phyloP scores from a whole-genome alignment of 495 filamentous ascomycete species.

The Penicillium bovifimosum region DNA sequence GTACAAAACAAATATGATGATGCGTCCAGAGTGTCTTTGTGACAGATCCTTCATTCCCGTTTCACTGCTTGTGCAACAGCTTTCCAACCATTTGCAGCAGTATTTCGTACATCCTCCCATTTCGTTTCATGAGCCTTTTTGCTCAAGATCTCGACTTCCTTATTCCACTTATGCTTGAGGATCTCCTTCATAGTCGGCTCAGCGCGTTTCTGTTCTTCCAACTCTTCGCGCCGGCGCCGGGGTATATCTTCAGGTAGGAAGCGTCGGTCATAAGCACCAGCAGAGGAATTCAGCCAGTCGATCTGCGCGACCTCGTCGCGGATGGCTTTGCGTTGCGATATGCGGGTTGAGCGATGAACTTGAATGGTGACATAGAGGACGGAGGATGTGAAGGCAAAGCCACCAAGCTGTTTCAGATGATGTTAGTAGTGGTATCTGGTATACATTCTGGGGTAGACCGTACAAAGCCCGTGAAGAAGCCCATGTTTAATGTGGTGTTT shows the following conservation, averaged over 20 bases:
- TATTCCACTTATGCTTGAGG: slow-evolving; percentile 76
- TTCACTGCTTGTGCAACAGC: slow-evolving; percentile 29
- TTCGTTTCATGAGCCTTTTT: slow-evolving; percentile 60
- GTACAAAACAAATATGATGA: slow-evolving; percentile 6
- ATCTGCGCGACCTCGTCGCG: slow-evolving; percentile 63
- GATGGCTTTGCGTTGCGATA: slow-evolving; percentile 63
- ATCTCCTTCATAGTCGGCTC: slow-evolving; percentile 53
- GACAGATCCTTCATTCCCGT: slow-evolving; percentile 24
- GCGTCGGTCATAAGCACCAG: slow-evolving; percentile 39
- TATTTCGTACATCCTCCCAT: slow-evolving; percentile 55
- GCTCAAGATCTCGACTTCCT: slow-evolving; percentile 63
- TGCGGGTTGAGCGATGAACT: slow-evolving; percentile 66
- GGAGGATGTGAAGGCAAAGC: slow-evolving; percentile 78
- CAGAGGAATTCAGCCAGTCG: slow-evolving; percentile 48
- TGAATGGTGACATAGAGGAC: slow-evolving; percentile 74
- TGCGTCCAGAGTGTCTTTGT: slow-evolving; percentile 4
- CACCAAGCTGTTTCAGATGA: slow-evolving; percentile 50
- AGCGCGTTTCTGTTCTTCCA: slow-evolving; percentile 15
- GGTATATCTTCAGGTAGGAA: slow-evolving; percentile 27
- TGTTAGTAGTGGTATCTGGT: not conserved
- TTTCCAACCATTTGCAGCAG: slow-evolving; percentile 31
- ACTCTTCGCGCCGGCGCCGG: slow-evolving; percentile 26
- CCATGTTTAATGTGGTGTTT: slow-evolving; percentile 45
- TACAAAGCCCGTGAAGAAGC: slow-evolving; percentile 80
- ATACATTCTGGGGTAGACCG: slow-evolving; percentile 25